Base-by-base conservation (phyloP, 768 basidiomycete genomes). In the Pleurotus platypus region DNA sequence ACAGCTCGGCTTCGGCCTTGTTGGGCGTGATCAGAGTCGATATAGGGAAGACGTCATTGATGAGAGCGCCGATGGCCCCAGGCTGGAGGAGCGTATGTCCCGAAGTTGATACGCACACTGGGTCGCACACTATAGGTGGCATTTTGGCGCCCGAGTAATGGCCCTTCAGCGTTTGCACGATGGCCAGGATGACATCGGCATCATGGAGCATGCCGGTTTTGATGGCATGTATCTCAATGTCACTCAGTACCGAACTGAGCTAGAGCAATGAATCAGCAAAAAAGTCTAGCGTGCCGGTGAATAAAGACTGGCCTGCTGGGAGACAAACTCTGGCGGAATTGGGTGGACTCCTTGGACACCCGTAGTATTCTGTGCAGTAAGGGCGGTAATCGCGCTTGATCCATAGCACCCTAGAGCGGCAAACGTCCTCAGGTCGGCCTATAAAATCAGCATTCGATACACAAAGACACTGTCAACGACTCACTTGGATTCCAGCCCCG, bases 191-290 rank as follows among this genome's bases (percentile, higher is more conserved):
- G 46, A 77, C 83, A 0, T 71, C 75, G 0, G 79, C 74, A 58
- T 87, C 81, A 63, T 79, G 87, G 0, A 98, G 78, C 95, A 97
- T 96, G 11, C 95, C 94, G 0, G 89, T 90, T 71, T 98, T 98
- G 62, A 97, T 82, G 1, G 85, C 88, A 39, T 77, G 71, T 9
- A 92, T 74, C 4, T 83, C 70, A 38, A 92, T 79, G 66, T 97
- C 94, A 11, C 78, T 76, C 24, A 95, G 66, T 2, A 97, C 81
- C 0, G 85, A 84, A 8, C 66, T 68, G 16, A 96, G 78, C 92
- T 94, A 63, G n/a, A 62, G 49, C 42, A 55, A 51, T 22, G 22
- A 20, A 7, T 7, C 43, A 48, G 39, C 47, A 56, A 58, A 24
- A 45, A 57, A 46, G 24, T 55, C 30, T 13, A 38, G 22, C 12